phyloP scores from a whole-genome alignment of 2,329 filamentous ascomycete genomes.

The Metarhizium brunneum region DNA sequence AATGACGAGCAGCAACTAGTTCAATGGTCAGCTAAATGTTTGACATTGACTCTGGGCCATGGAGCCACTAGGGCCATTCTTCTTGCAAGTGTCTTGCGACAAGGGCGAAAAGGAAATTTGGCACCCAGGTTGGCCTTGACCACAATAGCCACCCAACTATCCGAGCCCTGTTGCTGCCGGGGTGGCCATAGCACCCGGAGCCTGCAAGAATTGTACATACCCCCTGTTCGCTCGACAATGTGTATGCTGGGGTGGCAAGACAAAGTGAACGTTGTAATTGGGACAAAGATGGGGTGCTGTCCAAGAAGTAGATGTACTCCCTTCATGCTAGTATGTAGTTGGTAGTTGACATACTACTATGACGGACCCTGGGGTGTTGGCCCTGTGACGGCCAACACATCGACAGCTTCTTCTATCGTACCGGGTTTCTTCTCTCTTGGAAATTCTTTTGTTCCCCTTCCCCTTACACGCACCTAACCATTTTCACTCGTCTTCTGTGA shows the following conservation, averaged over 20 bases:
- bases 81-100: slow-evolving; percentile 1
- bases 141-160: slow-evolving; percentile 11
- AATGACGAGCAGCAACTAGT: not conserved
- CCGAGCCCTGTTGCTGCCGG: slow-evolving; percentile 9
- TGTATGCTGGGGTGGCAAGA: slow-evolving; percentile 2
- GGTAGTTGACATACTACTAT: not conserved
- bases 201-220: slow-evolving; percentile 8
- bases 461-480: not conserved
- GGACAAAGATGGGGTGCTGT: not conserved
- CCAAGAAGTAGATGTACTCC: not conserved
- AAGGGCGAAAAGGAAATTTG: slow-evolving; percentile 5
- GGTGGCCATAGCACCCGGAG: slow-evolving; percentile 11
- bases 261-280: not conserved
- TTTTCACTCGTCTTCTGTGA: slow-evolving; percentile 1
- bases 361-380: not conserved
- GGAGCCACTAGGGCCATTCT: not conserved
- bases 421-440: not conserved
- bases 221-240: slow-evolving; percentile 9
- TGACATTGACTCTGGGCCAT: not conserved
- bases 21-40: not conserved
- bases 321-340: not conserved
- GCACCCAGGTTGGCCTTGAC: slow-evolving; percentile 8
- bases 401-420: slow-evolving; percentile 1
- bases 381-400: not conserved
- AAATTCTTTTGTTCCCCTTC: not conserved